Evolutionary conservation across 73 alveolate genomes (phyloP).

Genomic region (Blepharisma japonicum): DNA sequence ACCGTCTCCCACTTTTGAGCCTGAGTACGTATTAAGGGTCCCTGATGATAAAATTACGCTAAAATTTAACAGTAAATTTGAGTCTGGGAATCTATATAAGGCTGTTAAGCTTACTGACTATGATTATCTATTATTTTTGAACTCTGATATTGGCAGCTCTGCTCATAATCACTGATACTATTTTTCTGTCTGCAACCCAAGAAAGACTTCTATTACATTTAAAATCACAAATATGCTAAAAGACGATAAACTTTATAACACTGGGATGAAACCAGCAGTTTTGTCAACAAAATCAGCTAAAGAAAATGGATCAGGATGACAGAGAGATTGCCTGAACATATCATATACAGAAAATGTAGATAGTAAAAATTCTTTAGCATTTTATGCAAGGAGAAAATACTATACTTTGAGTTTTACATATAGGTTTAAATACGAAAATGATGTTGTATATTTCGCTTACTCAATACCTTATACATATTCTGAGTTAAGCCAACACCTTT

Average conservation of each 20-base stretch:
- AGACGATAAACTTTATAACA: constrained; percentile 40
- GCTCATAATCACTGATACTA: constrained; percentile 42
- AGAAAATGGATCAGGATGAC: constrained; percentile 70
- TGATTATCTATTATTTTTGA: constrained; percentile 50
- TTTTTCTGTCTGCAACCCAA: constrained; percentile 26
- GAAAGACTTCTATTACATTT: constrained; percentile 53
- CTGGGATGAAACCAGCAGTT: constrained; percentile 62
- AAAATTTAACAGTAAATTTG: constrained; percentile 49
- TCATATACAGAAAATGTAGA: constrained; percentile 47
- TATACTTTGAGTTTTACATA: constrained; percentile 54
- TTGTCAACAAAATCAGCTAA: constrained; percentile 37
- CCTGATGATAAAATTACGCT: constrained; percentile 29
- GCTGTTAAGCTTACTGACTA: constrained; percentile 37
- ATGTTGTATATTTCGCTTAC: constrained; percentile 77
- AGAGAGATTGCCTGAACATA: constrained; percentile 56
- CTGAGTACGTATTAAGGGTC: neutral
- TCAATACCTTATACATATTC: constrained; percentile 80
- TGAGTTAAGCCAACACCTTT: constrained; percentile 62
- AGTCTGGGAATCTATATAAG: constrained; percentile 43
- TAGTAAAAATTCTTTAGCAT: constrained; percentile 26
- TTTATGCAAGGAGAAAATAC: constrained; percentile 21
- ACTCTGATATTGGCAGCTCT: constrained; percentile 59
- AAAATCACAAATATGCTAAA: constrained; percentile 51
- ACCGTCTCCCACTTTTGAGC: neutral
- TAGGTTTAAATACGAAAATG: constrained; percentile 48